Base-by-base conservation (phyloP, 2,329 filamentous ascomycete species). In the Ophiocordyceps robertsii region DNA sequence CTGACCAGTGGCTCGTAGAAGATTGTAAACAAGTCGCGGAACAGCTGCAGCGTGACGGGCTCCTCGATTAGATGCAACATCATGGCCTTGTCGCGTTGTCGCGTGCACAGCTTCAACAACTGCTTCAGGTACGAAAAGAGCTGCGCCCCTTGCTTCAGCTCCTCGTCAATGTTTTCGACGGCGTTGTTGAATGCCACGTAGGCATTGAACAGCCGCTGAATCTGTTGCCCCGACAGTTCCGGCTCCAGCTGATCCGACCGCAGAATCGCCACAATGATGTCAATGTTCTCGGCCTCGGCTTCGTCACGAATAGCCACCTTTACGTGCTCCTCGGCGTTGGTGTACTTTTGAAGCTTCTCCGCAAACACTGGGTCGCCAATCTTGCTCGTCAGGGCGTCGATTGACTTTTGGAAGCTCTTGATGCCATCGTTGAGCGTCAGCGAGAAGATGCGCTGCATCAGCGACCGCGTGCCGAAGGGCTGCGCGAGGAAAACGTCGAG, bases 1-100 rank as follows among this genome's bases (percentile, higher is more conserved):
- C 92, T 77, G 14, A 98, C 87, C 19, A 98, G 78, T 0, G 92
- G 92, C 59, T 98, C 92, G 64, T 98, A 98, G 67, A 98, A 98
- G 58, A 98, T 96, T 30, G 88, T 94, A 61, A 98, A 96, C 21
- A 98, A 73, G 56, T 98, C 92, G 39, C 88, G 80, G 73, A 98
- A 92, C 27, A 98, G 73, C 57, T 93, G 84, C n/a, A 98, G 71
- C 0, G 92, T 96, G n/a, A 90, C 89, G 0, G 92, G 87, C 66
- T 98, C 90, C 63, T 96, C 89, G 41, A 98, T 92, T 54, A 96
- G 80, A 47, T 80, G 77, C 43, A 95, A 70, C 90, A 98, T 96
- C 89, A 95, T 95, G 29, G 80, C 71, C 77, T 98, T 98, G 61
- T 98, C 92, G 39, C 90, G 76, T 56, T 95, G 86, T 39, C 92